phyloP scores from a whole-genome alignment of 2,329 filamentous ascomycete genomes.

The Microcyclospora tardicrescens region DNA sequence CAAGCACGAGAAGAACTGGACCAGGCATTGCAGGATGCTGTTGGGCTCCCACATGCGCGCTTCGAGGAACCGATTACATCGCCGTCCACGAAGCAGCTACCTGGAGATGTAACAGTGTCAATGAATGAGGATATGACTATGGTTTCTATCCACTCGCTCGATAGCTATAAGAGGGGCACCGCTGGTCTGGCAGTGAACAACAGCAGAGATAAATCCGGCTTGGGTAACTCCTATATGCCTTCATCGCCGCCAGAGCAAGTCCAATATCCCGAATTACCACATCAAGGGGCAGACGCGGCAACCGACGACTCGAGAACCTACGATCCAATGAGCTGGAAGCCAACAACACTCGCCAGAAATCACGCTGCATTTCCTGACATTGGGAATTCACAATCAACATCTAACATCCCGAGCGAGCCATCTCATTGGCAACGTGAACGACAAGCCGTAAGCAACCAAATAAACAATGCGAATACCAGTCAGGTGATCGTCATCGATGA shows the following conservation, averaged over 20 bases:
- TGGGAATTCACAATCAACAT: background rate
- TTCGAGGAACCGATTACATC: background rate
- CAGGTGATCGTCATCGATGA: slow-evolving; percentile 11
- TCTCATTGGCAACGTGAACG: slow-evolving; percentile 9
- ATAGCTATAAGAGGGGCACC: slow-evolving; percentile 16
- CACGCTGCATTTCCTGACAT: background rate
- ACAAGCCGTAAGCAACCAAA: slow-evolving; percentile 10
- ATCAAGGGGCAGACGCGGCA: no score
- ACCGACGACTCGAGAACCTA: slow-evolving; percentile 2
- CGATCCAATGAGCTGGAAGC: slow-evolving; percentile 17
- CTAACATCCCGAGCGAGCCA: background rate
- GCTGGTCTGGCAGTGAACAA: slow-evolving; percentile 6
- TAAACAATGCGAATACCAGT: slow-evolving; percentile 8
- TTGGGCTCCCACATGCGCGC: slow-evolving; percentile 6
- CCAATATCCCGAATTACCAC: background rate
- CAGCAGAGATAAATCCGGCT: slow-evolving; percentile 7
- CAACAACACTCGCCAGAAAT: slow-evolving; percentile 5
- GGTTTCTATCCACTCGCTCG: slow-evolving; percentile 36
- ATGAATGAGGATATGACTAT: slow-evolving; percentile 40
- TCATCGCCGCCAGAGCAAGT: slow-evolving; percentile 18
- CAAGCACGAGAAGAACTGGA: slow-evolving; percentile 20
- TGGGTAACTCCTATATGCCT: slow-evolving; percentile 17
- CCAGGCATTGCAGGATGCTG: slow-evolving; percentile 18
- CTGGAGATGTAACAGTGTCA: slow-evolving; percentile 33
- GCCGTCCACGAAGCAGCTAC: background rate